Percentiles rank a stretch among this genome's conserved stretches.
phyloP scores from a whole-genome alignment of 1,284 basidiomycete species.

The Binderoboletus segoi region DNA sequence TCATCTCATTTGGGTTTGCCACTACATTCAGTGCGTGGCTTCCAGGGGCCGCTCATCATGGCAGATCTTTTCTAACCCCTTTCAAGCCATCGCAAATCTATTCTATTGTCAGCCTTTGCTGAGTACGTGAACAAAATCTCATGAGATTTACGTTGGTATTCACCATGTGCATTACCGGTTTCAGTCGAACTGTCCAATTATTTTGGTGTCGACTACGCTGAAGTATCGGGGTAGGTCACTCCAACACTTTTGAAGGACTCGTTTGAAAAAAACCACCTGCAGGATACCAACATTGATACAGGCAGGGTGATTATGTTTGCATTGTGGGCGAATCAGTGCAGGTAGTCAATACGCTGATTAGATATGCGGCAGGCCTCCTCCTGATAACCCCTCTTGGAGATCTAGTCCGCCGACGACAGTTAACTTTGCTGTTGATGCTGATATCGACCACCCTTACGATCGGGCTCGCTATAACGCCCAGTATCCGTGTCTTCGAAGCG shows the following conservation, averaged over 20 bases:
- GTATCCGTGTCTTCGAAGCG: constrained; percentile 53
- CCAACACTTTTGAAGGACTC: neutral
- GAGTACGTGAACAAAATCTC: constrained; percentile 45
- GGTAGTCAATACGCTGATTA: constrained; percentile 20
- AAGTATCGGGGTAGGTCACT: constrained; percentile 54
- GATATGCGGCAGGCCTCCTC: constrained; percentile 61
- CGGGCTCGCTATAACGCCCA: constrained; percentile 55
- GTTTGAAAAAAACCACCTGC: neutral
- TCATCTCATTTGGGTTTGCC: constrained; percentile 66
- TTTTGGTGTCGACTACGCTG: constrained; percentile 58
- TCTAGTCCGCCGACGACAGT: constrained; percentile 59
- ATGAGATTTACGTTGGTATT: neutral
- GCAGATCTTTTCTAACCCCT: constrained; percentile 2
- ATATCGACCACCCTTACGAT: constrained; percentile 54
- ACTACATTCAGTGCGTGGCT: constrained; percentile 51
- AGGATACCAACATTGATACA: constrained; percentile 54
- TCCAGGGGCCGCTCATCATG: constrained; percentile 37
- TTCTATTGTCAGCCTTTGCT: constrained; percentile 77
- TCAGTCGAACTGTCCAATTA: constrained; percentile 56
- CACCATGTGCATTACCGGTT: neutral
- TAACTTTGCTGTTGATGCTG: constrained; percentile 51
- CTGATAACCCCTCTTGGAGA: constrained; percentile 69
- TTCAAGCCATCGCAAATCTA: constrained; percentile 58
- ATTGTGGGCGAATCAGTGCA: neutral
- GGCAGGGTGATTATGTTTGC: constrained; percentile 42